Evolutionary conservation across 805 yeast species (phyloP).

Genomic region (Saccharomyces jurei): DNA sequence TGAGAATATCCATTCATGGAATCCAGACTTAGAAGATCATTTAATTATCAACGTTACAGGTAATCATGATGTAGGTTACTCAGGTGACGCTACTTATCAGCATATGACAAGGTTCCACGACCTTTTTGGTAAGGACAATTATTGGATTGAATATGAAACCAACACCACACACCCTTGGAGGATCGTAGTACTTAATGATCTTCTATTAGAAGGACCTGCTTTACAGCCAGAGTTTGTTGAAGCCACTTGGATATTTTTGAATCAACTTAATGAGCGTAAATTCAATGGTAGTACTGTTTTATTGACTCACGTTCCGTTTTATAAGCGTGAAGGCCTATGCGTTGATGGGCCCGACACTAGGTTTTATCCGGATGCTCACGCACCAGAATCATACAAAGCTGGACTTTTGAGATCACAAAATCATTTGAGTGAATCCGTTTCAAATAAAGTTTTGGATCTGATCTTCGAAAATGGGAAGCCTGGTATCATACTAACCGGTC

Average conservation of each 20-base stretch:
- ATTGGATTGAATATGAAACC: conserved; percentile 59
- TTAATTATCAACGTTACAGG: conserved; percentile 81
- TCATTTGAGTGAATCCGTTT: conserved; percentile 60
- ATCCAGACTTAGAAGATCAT: conserved; percentile 43
- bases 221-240: conserved; percentile 60
- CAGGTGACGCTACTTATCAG: conserved; percentile 89
- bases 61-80: conserved; percentile 92
- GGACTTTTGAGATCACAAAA: conserved; percentile 77
- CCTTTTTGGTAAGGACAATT: conserved; percentile 80
- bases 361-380: conserved; percentile 47
- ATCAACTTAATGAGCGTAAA: conserved; percentile 43
- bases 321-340: conserved; percentile 75
- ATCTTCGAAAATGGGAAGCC: conserved; percentile 58
- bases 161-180: conserved; percentile 72
- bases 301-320: conserved; percentile 84
- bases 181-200: conserved; percentile 76
- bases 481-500: conserved; percentile 86
- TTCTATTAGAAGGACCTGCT: conserved; percentile 86
- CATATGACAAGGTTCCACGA: conserved; percentile 72
- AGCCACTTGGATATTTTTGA: conserved; percentile 67
- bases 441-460: conserved; percentile 62
- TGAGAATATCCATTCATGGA: conserved; percentile 63
- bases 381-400: conserved; percentile 56
- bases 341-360: conserved; percentile 73
- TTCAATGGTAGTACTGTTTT: conserved; percentile 76